phyloP scores from a whole-genome alignment of 352 stramenopile species.

The Phytophthora tubulina region DNA sequence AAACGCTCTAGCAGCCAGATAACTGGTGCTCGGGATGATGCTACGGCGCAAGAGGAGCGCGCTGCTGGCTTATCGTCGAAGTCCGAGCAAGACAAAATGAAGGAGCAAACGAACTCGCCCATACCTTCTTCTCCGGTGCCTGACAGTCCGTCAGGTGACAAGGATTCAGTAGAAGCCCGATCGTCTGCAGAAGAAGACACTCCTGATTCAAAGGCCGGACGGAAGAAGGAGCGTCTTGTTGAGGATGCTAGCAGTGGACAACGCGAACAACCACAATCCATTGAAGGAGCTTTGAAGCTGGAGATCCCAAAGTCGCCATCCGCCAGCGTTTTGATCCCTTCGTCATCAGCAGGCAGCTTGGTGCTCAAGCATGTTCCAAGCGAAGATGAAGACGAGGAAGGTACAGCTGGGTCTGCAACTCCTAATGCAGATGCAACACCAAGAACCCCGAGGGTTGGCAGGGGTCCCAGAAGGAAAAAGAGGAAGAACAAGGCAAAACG shows the following conservation, averaged over 20 bases:
- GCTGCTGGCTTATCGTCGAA: neutral
- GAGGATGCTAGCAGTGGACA: neutral
- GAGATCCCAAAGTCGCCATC: slow-evolving; percentile 44
- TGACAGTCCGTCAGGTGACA: slow-evolving; percentile 17
- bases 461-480: slow-evolving; percentile 58
- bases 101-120: slow-evolving; percentile 9
- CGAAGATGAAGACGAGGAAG: slow-evolving; percentile 65
- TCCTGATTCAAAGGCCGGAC: slow-evolving; percentile 11
- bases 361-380: slow-evolving; percentile 44
- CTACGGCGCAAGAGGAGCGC: slow-evolving; percentile 8
- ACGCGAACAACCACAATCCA: slow-evolving; percentile 4
- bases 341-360: slow-evolving; percentile 19
- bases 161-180: slow-evolving; percentile 34
- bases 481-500: slow-evolving; percentile 66
- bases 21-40: neutral
- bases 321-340: slow-evolving; percentile 21
- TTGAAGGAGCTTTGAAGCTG: slow-evolving; percentile 33
- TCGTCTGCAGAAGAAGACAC: slow-evolving; percentile 39
- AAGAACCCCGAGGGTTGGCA: slow-evolving; percentile 23
- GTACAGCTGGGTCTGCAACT: slow-evolving; percentile 29
- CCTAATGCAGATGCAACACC: slow-evolving; percentile 32
- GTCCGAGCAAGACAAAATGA: slow-evolving; percentile 11
- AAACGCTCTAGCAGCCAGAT: slow-evolving; percentile 36
- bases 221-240: slow-evolving; percentile 11
- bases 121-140: slow-evolving; percentile 30